phyloP scores from a whole-genome alignment of 169 alveolate genomes.

The Plasmodium falciparum region DNA sequence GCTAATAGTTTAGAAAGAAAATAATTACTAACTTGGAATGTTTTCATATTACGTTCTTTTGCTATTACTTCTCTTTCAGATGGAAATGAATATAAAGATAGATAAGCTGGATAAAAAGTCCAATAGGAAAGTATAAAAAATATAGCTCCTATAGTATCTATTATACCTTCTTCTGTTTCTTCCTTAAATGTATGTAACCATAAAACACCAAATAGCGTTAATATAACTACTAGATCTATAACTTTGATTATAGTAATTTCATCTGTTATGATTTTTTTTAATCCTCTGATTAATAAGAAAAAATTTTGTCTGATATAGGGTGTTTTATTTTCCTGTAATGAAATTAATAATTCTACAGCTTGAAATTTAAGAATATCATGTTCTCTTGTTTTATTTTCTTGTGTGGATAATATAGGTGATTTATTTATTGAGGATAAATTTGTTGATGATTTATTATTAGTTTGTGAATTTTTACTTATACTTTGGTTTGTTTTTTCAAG shows the following conservation, averaged over 20 bases:
- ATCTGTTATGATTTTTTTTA: conserved; percentile 42
- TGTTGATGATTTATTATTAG: background rate
- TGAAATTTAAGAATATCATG: conserved; percentile 21
- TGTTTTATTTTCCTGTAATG: conserved; percentile 38
- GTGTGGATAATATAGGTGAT: background rate
- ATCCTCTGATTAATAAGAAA: conserved; percentile 48
- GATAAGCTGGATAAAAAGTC: conserved; percentile 68
- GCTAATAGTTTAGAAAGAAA: conserved; percentile 58
- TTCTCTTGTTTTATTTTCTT: conserved; percentile 29
- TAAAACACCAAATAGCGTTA: conserved; percentile 50
- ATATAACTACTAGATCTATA: conserved; percentile 32
- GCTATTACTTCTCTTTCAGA: conserved; percentile 78
- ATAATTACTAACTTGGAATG: conserved; percentile 71
- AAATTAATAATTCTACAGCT: conserved; percentile 42
- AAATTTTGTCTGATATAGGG: conserved; percentile 33
- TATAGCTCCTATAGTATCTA: conserved; percentile 67
- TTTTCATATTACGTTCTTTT: conserved; percentile 72
- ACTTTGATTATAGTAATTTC: conserved; percentile 35
- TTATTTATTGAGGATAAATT: background rate
- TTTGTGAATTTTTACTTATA: background rate
- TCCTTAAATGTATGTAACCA: conserved; percentile 57
- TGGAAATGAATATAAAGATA: conserved; percentile 79
- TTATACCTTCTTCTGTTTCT: conserved; percentile 40
- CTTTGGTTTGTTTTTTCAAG: background rate
- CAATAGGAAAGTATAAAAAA: conserved; percentile 70